A percentile compares a stretch with the other conserved stretches of the same genome.
phyloP scores from a whole-genome alignment of 176 grass and related monocot genomes.

The Puya raimondii region DNA sequence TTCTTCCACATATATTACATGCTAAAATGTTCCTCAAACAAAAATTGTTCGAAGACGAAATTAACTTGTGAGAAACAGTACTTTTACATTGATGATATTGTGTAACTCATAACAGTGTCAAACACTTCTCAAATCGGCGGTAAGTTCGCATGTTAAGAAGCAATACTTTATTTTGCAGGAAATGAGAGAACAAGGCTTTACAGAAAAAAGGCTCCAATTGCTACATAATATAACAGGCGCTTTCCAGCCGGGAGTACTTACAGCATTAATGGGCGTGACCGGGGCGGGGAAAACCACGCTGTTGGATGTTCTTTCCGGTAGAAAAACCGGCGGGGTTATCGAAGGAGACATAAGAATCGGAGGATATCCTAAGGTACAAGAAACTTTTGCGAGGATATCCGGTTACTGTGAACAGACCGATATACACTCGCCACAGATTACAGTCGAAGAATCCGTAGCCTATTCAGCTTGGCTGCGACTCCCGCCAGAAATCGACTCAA shows the following conservation, averaged over 20 bases:
- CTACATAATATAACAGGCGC: slow-evolving; percentile 63
- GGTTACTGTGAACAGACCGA: slow-evolving; percentile 71
- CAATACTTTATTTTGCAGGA: slow-evolving; percentile 26
- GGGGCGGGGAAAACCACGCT: slow-evolving; percentile 80
- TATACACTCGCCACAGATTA: slow-evolving; percentile 67
- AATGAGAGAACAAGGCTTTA: slow-evolving; percentile 58
- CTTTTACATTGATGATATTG: too few species aligned
- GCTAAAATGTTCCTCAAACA: too few species aligned
- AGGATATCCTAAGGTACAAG: slow-evolving; percentile 60
- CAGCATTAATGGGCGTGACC: slow-evolving; percentile 66
- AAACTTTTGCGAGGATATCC: slow-evolving; percentile 75
- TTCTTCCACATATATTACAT: too few species aligned
- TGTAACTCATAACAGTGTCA: not conserved
- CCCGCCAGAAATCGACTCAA: slow-evolving; percentile 39
- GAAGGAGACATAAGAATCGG: slow-evolving; percentile 70
- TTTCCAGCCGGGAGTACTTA: slow-evolving; percentile 51
- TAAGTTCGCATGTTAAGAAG: not conserved
- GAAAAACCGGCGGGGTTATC: slow-evolving; percentile 59
- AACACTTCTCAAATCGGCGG: not conserved
- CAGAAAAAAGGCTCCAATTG: slow-evolving; percentile 48
- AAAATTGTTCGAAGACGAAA: too few species aligned
- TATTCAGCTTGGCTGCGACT: slow-evolving; percentile 75
- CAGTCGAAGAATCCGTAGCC: slow-evolving; percentile 52
- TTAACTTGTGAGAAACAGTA: too few species aligned
- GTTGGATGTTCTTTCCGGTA: slow-evolving; percentile 69